Base-by-base conservation (phyloP, 78 protist genomes). In the Speleostelium caveatum region DNA sequence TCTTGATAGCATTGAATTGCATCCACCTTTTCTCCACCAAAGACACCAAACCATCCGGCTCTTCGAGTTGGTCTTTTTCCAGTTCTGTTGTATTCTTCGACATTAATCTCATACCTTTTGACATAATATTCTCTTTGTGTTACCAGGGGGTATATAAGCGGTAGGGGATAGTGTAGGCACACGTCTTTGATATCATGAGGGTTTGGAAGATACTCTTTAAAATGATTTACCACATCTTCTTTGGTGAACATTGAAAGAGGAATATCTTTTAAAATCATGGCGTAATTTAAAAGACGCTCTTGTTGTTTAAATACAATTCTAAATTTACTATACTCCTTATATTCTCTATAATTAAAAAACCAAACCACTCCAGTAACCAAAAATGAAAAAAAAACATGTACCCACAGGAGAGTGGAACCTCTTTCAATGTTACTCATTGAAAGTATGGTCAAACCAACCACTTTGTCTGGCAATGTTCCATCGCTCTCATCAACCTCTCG, bases 381-480 rank as follows among this genome's bases (percentile, higher is more conserved):
- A n/a, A 80, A 38, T 12, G 74, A 59, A 68, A 67, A 80, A 17
- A 65, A 32, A 8, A 53, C 30, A 67, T 80, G 89, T 21, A 80
- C 89, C 89, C 89, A 80, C 10, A 80, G 22, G 16, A 67, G 35
- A 56, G 36, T 39, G 3, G 51, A 36, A 36, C 77, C 89, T 53
- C 89, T 55, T 24, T 68, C 76, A 56, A 80, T 80, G n/a, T 80
- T 80, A 2, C 66, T 24, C 89, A 80, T 80, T 22, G 89, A 80
- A 12, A 80, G 53, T 26, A 30, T 24, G 5, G 89, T 22, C 14
- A 80, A 53, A 39, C 89, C 89, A 28, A 67, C 69, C 24, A 80
- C 69, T 16, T 65, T 60, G 38, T 80, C 89, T 19, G 69, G 72
- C n/a, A 63, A 30, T 49, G 32, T 63, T 21, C 86, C 86, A 21